Evolutionary conservation across 176 grass and related monocot genomes (phyloP), one percentile per base, ranked within the genome.

Genomic region (Bromus sterilis): DNA sequence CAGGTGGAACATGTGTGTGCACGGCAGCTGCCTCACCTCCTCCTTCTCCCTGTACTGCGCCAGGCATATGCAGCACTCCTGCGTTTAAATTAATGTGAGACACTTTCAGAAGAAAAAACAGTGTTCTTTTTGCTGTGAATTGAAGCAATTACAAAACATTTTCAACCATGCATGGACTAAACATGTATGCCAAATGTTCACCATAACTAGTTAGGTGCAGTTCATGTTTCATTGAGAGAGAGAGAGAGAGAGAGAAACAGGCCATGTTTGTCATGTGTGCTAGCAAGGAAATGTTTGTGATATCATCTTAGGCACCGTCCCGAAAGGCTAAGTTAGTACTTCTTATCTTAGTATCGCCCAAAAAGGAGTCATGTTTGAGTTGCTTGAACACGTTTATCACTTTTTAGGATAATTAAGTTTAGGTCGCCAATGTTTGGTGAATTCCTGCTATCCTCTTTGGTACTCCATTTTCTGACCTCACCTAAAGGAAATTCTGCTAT

Each of bases 11-110:
- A 93, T 55, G 75, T 99, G 93, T 31, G 86, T 84, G 83, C 96
- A 99, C 35, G 96, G 93, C 74, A 99, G 85, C 79, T 92, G 90
- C 82, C 96, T 87, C 87, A 99, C 83, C 79, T 99, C 96, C 69
- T 99, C 91, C 49, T 80, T 91, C 75, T 93, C 96, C 79, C 46
- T 71, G 89, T 99, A 99, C 31, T 81, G 88, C 21, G 96, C 86
- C 35, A 99, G 83, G 56, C 96, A 99, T 86, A 99, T 99, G 93
- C 93, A 99, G 73, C 96, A 99, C 76, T 95, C 91, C 93, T 95
- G 89, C 78, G 76, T 11, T 57, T 39, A 4, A 15, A 58, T 39
- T 3, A 15, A 58, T 2, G 7, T 1, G 28, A 30, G 10, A 57
- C 23, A 11, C 29, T 60, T 64, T 10, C 7, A 42, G 0, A 23